phyloP scores from a whole-genome alignment of 352 stramenopile genomes.

The Aphanomyces invadans region DNA sequence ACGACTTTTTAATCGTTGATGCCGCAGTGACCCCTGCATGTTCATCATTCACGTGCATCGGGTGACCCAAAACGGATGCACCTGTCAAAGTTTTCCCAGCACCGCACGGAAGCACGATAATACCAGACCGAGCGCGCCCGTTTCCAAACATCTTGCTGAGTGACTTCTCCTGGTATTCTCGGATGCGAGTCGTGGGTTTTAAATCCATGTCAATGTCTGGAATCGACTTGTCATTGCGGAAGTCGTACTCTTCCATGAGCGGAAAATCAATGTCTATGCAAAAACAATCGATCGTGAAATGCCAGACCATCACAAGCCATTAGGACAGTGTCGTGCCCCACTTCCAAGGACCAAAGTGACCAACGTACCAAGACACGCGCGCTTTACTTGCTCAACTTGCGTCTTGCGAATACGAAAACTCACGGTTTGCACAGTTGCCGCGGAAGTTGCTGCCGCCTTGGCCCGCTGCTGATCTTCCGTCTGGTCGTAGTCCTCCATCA shows the following conservation, averaged over 20 bases:
- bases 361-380: constrained; percentile 48
- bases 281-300: constrained; percentile 89
- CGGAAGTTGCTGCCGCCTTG: constrained; percentile 28
- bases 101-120: constrained; percentile 98
- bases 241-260: constrained; percentile 99
- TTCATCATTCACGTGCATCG: constrained; percentile 77
- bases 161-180: constrained; percentile 98
- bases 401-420: constrained; percentile 80
- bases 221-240: constrained; percentile 86
- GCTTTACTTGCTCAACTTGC: constrained; percentile 92
- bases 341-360: neutral
- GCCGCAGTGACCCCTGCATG: constrained; percentile 88
- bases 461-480: constrained; percentile 49
- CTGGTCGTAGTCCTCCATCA: constrained; percentile 81
- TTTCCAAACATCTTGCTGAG: constrained; percentile 99
- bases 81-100: constrained; percentile 77
- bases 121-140: constrained; percentile 95
- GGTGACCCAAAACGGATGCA: neutral
- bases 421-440: constrained; percentile 71
- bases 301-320: constrained; percentile 69
- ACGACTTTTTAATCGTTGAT: constrained; percentile 96
- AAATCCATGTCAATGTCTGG: constrained; percentile 81
- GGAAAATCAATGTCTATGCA: constrained; percentile 96
- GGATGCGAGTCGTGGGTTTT: constrained; percentile 89
- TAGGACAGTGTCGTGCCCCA: constrained; percentile 15